These are phyloP conservation scores for Porphyrellus cyaneotinctus DNA, from an alignment of 768 basidiomycete species.

Conservation along the genomic window DNA sequence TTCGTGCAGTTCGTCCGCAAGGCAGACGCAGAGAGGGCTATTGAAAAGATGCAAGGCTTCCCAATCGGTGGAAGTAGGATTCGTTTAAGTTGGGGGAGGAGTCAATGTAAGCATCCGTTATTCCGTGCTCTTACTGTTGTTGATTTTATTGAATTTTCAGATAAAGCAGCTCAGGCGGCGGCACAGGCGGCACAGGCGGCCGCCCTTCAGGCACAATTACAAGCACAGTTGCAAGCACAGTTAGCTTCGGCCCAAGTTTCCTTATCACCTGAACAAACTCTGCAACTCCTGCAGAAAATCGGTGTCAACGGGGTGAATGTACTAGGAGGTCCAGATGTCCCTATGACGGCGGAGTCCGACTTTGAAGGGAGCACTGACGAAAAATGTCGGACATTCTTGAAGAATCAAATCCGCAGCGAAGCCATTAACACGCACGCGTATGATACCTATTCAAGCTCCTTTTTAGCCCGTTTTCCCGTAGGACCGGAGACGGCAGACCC, in stretches of 20 bases:
- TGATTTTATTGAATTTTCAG: constrained; percentile 34
- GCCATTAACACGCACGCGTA: constrained; percentile 11
- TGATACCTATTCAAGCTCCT: constrained; percentile 21
- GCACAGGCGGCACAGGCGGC: constrained; percentile 79
- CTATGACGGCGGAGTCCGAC: constrained; percentile 7
- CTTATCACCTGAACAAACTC: constrained; percentile 59
- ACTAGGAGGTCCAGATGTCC: constrained; percentile 8
- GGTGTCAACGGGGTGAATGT: constrained; percentile 39
- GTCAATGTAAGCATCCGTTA: constrained; percentile 59
- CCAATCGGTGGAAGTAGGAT: constrained; percentile 91
- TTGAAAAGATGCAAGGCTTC: constrained; percentile 96
- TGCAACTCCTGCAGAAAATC: constrained; percentile 58
- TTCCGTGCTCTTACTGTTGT: not conserved
- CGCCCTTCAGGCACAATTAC: constrained; percentile 51
- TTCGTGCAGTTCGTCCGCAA: constrained; percentile 95
- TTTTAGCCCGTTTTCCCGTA: constrained; percentile 10
- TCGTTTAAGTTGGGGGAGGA: constrained; percentile 88
- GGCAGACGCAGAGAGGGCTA: constrained; percentile 86
- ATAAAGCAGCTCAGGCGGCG: constrained; percentile 88
- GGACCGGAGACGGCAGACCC: constrained; percentile 15
- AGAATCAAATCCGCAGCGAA: constrained; percentile 21
- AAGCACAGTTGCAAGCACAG: constrained; percentile 36
- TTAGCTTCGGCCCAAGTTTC: constrained; percentile 21
- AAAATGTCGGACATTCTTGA: constrained; percentile 19
- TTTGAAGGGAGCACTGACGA: constrained; percentile 24